Conservation (phyloP, 2,329 filamentous ascomycete genomes). For the Xylariaceae sp. region DNA sequence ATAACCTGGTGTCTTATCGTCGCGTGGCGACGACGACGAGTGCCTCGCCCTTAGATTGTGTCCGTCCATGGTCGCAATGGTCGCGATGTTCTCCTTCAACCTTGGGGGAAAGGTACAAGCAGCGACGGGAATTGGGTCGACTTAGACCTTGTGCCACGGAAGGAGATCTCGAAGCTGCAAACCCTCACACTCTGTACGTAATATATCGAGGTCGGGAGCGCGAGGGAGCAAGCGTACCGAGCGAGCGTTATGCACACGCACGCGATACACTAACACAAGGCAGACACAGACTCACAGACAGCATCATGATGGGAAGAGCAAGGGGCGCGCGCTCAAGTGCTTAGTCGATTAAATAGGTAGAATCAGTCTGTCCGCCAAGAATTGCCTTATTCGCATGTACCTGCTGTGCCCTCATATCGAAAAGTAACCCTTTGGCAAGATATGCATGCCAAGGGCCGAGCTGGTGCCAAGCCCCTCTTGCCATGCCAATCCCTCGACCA, state of each 20-base stretch:
- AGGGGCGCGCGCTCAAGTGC: neutral
- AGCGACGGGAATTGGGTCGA: no score
- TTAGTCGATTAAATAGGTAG: slow-evolving; percentile 7
- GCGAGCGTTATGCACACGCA: no score
- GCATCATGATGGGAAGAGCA: neutral
- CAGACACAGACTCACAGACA: neutral
- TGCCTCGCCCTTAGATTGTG: slow-evolving; percentile 26
- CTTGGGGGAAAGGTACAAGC: neutral
- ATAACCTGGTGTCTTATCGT: slow-evolving; percentile 26
- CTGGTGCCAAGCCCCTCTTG: no score
- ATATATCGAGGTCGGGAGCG: no score
- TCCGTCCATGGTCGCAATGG: slow-evolving; percentile 20
- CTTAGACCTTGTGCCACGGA: no score
- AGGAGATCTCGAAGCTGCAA: no score
- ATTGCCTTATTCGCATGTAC: slow-evolving; percentile 1
- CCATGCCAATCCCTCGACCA: neutral
- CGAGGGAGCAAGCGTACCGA: no score
- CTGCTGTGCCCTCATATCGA: neutral
- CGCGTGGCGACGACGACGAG: slow-evolving; percentile 28
- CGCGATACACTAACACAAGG: neutral
- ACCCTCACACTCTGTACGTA: no score
- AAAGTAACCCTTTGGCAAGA: neutral
- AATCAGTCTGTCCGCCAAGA: slow-evolving; percentile 6
- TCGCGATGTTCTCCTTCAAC: neutral
- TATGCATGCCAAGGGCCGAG: neutral